Evolutionary conservation across 306 rosid species (phyloP), one percentile per base, ranked within the genome.

Genomic region (Alnus glutinosa): DNA sequence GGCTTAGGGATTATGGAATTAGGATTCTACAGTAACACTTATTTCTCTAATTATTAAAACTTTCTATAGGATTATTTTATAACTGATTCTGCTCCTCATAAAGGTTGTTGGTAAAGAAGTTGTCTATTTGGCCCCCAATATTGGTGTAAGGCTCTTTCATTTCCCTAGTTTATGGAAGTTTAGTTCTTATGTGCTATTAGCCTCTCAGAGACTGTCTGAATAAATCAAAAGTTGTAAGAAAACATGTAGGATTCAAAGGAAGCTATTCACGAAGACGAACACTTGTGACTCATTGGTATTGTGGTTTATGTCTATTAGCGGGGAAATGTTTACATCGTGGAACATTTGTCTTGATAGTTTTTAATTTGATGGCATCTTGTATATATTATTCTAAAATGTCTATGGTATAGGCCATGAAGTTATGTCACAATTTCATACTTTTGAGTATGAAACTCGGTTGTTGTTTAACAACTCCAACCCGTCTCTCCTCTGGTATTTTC

Each of bases 291-390:
- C 18, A 62, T 62, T 62, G 44, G 4, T 32, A 58, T 10, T 10
- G 36, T 9, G 30, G 30, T 10, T 10, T 39, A 67, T 28, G 14
- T 67, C 68, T 62, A 54, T 55, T 23, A 15, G 19, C 46, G 67
- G 32, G 78, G 66, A 72, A 50, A 34, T 72, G 4, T 51, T 32
- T 72, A 32, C 71, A 66, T 36, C 70, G 52, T 70, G 69, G 75
- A 85, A 55, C 55, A 50, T 71, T 36, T 16, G 49, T 16, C 49
- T 62, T 48, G 32, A 30, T 79, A 67, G 12, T 66, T 58, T 54
- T 58, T 9, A 19, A 58, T 58, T 66, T 66, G 49, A 15, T 36
- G 36, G 23, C 12, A 28, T n/a, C 63, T 57, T 57, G 30, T 57
- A 19, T 19, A 58, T 58, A 58, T 58, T 23, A 9, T 58, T 58